Evolutionary conservation across 2,329 filamentous ascomycete genomes (phyloP), one percentile per base, ranked within the genome.

Genomic region (Septoria petroselini): DNA sequence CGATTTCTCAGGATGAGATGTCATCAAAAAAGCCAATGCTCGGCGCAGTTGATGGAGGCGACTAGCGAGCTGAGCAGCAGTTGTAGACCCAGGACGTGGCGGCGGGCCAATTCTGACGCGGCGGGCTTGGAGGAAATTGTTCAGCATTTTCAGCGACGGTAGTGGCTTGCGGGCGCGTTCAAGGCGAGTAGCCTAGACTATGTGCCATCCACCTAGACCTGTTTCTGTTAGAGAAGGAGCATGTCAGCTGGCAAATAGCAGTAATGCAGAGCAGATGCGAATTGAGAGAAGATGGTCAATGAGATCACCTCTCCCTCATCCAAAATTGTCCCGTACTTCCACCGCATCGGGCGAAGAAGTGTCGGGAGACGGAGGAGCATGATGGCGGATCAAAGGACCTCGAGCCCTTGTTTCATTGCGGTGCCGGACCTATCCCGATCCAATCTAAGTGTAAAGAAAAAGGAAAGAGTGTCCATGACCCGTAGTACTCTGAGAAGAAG

Each of bases 391-490:
- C 14, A 31, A 4, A n/a, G 25, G 18, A 5, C 42, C 31, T 29
- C 14, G 19, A 27, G 18, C 31, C 21, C 35, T 17, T 27, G 33
- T 30, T 17, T 38, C 33, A 21, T 34, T 12, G 12, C 35, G 29
- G 27, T 39, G 17, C 18, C 8, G 31, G 17, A 38, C 30, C 34
- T 38, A 4, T 38, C 23, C 21, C 11, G 31, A 34, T 46, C 37
- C 31, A 37, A n/a, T 47, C 21, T 43, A 39, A 43, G 2, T 43
- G 19, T 49, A 43, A 29, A 27, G 30, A 38, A 42, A 52, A 44
- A 48, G 12, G n/a, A 45, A 44, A 48, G 45, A 39, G 50, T 44
- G 39, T 48, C 43, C 34, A 38, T 17, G 15, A n/a, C 42, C 7
- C 5, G 19, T 19, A 18, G 31, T 39, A n/a, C 31, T 23, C 8